These are phyloP conservation scores for Vaucheria bursata DNA, from an alignment of 352 stramenopile species.

Conservation along the genomic window DNA sequence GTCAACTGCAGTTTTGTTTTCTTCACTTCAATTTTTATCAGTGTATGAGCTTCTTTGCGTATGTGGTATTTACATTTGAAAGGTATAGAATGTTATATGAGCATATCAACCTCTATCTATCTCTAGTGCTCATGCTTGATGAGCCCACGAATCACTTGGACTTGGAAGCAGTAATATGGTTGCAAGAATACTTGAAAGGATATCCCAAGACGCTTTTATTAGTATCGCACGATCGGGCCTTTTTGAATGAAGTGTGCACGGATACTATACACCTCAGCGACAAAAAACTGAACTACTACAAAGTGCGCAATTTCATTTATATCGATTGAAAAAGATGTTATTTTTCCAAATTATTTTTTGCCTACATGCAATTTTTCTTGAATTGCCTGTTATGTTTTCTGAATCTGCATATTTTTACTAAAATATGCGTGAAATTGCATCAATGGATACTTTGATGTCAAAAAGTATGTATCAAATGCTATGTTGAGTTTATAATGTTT, in stretches of 20 bases:
- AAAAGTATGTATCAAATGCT: too few relatives aligned
- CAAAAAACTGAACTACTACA: slow-evolving; percentile 73
- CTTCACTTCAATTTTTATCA: too few relatives aligned
- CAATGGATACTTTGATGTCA: too few relatives aligned
- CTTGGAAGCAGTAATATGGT: slow-evolving; percentile 77
- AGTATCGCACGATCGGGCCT: slow-evolving; percentile 88
- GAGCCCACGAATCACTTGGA: slow-evolving; percentile 54
- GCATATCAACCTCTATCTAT: too few relatives aligned
- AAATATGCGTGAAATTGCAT: too few relatives aligned
- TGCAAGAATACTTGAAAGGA: slow-evolving; percentile 71
- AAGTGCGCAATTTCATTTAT: slow-evolving; percentile 12
- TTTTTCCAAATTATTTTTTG: not conserved
- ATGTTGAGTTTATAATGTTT: too few relatives aligned
- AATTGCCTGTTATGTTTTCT: not conserved
- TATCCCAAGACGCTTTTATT: slow-evolving; percentile 85
- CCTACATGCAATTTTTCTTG: not conserved
- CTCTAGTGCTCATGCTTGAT: not conserved
- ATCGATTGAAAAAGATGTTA: not conserved
- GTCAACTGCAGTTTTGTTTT: too few relatives aligned
- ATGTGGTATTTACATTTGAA: too few relatives aligned
- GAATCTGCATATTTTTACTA: too few relatives aligned
- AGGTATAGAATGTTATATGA: too few relatives aligned
- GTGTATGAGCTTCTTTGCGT: too few relatives aligned
- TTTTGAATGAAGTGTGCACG: slow-evolving; percentile 90
- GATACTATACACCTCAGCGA: slow-evolving; percentile 85